Evolutionary conservation across 169 alveolate genomes (phyloP), one percentile per base, ranked within the genome.

Genomic region (Cystoisospora suis): DNA sequence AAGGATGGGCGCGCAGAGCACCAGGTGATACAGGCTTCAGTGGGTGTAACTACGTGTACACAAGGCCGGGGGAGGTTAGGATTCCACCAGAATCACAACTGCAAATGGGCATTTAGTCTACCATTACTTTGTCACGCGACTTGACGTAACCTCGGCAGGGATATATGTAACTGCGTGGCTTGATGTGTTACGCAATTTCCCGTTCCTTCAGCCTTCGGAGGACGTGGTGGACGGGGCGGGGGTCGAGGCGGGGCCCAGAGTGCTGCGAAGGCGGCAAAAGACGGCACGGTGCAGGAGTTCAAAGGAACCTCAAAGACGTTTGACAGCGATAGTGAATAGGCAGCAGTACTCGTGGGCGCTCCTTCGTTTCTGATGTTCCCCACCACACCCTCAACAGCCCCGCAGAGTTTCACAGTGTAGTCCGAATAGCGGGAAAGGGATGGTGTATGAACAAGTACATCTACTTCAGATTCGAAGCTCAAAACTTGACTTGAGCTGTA

Each of bases 201-300:
- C 9, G 47, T 29, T 69, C 29, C 3, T 2, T 15, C 45, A 29
- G 29, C 86, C 12, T 17, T 72, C 56, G 92, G 95, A 0, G 92
- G 95, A 17, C 81, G 85, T 20, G 95, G 95, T 27, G 87, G 93
- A 27, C 83, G 95, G 0, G 58, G 94, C 3, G 92, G 94, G 6
- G 93, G 95, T 20, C 87, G 92, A 17, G 94, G 92, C 23, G 96
- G 96, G 20, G 91, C 92, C 40, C 38, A 85, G 38, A 59, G 86
- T 32, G 34, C 89, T 12, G 94, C 87, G 20, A 81, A 91, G 89
- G 94, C 94, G 6, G 91, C 89, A 20, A 91, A 91, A 34, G 90
- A 86, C 38, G 94, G 94, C 23, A 83, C 32, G 36, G 90, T 91
- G 42, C 94, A 91, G 77, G 90, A 91, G 53, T 91, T 91, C 61